phyloP scores from a whole-genome alignment of 352 stramenopile species.

The Phytophthora pini region DNA sequence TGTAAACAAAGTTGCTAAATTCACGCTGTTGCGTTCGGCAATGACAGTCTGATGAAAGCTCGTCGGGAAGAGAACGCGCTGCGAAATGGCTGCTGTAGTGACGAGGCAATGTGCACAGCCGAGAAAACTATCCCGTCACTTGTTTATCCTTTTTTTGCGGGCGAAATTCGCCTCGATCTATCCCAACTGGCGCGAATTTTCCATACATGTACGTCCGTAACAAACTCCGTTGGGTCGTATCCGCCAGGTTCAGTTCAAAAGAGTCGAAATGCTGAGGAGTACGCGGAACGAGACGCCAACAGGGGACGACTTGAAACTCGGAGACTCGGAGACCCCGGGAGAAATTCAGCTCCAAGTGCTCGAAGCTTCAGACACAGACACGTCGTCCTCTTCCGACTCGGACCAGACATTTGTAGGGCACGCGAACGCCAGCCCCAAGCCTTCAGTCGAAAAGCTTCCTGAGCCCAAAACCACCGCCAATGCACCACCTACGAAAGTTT shows the following conservation, averaged over 20 bases:
- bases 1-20: too few species aligned
- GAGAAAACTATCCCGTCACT: constrained; percentile 1
- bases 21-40: too few species aligned
- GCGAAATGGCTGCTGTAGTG: constrained; percentile 7
- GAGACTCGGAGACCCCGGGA: constrained; percentile 17
- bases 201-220: background rate
- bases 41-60: too few species aligned
- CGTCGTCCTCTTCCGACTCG: constrained; percentile 17
- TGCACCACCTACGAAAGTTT: constrained; percentile 24
- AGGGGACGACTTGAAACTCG: constrained; percentile 12
- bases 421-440: constrained; percentile 9
- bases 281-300: constrained; percentile 23
- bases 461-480: constrained; percentile 3
- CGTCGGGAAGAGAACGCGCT: background rate
- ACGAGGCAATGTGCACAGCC: constrained; percentile 21
- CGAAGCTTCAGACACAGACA: constrained; percentile 11
- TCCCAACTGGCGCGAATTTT: constrained; percentile 30
- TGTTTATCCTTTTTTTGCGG: background rate
- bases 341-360: constrained; percentile 20
- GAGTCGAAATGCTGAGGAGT: constrained; percentile 11
- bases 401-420: constrained; percentile 23
- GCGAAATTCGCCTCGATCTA: constrained; percentile 2
- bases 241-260: constrained; percentile 12
- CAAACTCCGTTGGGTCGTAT: constrained; percentile 1
- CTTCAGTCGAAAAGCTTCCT: background rate